A percentile compares a stretch with the other conserved stretches of the same genome.
Conservation (phyloP, 2,329 filamentous ascomycete genomes). For the Basipetospora sp. region DNA sequence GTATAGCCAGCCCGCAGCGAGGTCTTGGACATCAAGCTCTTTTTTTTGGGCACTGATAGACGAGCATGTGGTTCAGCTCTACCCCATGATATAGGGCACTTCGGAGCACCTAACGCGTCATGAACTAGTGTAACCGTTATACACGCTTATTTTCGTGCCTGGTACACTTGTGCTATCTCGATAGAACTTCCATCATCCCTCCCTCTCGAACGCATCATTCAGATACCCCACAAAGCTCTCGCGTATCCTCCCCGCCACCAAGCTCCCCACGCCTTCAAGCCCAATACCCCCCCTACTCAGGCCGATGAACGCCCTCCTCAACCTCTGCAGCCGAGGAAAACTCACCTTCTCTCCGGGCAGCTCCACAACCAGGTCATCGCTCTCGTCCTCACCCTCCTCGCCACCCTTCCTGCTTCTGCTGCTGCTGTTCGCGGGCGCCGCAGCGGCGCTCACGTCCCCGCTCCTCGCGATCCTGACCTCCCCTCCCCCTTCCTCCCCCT, state of each 20-base stretch:
- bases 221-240: conserved; percentile 53
- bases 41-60: too few species aligned
- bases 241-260: conserved; percentile 39
- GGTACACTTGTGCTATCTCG: too few species aligned
- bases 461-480: conserved; percentile 32
- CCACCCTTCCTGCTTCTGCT: conserved; percentile 5
- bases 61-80: too few species aligned
- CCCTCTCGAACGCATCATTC: conserved; percentile 49
- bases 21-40: too few species aligned
- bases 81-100: too few species aligned
- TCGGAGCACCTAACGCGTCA: too few species aligned
- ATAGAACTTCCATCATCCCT: conserved; percentile 24
- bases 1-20: too few species aligned
- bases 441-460: too few species aligned
- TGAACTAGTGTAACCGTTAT: too few species aligned
- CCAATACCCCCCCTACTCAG: conserved; percentile 59
- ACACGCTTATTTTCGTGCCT: too few species aligned
- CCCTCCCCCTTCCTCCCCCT: conserved; percentile 52
- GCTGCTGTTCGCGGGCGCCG: too few species aligned
- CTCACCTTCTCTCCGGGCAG: conserved; percentile 53
- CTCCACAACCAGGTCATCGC: conserved; percentile 38
- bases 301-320: conserved; percentile 62
- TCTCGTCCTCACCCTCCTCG: too few species aligned
- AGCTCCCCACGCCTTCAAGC: conserved; percentile 37
- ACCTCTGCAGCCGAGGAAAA: conserved; percentile 60